Evolutionary conservation across 2,329 filamentous ascomycete species (phyloP).

Genomic region (Beauveria bassiana): DNA sequence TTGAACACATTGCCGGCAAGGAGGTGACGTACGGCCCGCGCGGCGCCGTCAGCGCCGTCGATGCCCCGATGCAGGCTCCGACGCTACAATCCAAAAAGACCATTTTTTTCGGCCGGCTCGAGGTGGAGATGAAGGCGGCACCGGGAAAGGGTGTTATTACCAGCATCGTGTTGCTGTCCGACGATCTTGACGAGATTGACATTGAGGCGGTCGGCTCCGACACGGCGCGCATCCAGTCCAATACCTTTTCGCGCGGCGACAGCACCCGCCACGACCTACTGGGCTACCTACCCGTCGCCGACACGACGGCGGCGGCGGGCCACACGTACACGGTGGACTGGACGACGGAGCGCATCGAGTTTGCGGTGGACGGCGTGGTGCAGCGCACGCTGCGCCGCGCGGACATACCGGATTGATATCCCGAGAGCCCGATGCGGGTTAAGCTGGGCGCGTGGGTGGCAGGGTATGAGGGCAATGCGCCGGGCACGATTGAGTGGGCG

Average conservation of each 20-base stretch:
- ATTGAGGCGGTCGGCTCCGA: slow-evolving; percentile 75
- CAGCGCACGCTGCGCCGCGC: slow-evolving; percentile 55
- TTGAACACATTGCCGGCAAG: slow-evolving; percentile 20
- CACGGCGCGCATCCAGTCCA: slow-evolving; percentile 64
- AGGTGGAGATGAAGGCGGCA: slow-evolving; percentile 62
- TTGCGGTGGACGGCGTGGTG: slow-evolving; percentile 54
- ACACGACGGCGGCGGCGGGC: slow-evolving; percentile 34
- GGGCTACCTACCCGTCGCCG: slow-evolving; percentile 43
- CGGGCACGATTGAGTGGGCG: slow-evolving; percentile 66
- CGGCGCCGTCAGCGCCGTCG: slow-evolving; percentile 45
- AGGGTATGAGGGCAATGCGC: slow-evolving; percentile 47
- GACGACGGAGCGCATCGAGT: slow-evolving; percentile 55
- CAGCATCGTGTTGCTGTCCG: slow-evolving; percentile 67
- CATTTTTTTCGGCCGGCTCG: slow-evolving; percentile 76
- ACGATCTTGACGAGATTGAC: slow-evolving; percentile 74
- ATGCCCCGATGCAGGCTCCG: slow-evolving; percentile 46
- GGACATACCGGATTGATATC: slow-evolving; percentile 53
- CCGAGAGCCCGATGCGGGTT: slow-evolving; percentile 67
- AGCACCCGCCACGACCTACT: slow-evolving; percentile 58
- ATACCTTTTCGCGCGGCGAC: slow-evolving; percentile 73
- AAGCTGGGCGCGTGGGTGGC: slow-evolving; percentile 63
- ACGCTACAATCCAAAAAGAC: slow-evolving; percentile 66
- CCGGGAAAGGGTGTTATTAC: slow-evolving; percentile 70
- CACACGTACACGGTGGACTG: slow-evolving; percentile 65
- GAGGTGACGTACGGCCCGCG: slow-evolving; percentile 18